Base-by-base conservation (phyloP, 495 filamentous ascomycete genomes). In the Geopyxis carbonaria region DNA sequence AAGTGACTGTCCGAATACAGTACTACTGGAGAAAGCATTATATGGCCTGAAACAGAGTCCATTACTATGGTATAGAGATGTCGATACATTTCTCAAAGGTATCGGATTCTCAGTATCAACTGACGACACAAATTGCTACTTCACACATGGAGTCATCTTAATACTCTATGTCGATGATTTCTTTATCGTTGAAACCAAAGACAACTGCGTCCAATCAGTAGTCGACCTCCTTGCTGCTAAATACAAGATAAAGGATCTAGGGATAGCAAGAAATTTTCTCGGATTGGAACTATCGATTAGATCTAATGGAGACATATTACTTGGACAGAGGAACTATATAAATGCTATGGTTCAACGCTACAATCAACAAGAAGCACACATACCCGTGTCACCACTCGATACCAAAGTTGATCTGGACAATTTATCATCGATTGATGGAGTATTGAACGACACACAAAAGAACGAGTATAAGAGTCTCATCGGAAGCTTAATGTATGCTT, bases 91-190 rank as follows among this genome's bases (percentile, higher is more conserved):
- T 11, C 42, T 45, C 4, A 4, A n/a, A 18, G 31, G 25, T 1
- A 5, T 43, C 0, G 40, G 43, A 5, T 42, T 38, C 15, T 8
- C 11, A 27, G 13, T 21, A 13, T 45, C 30, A 15, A 31, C 5
- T 3, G 22, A 31, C 1, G 37, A 34, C 1, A 23, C 14, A 5
- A 38, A 32, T 24, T 27, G 38, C 0, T 47, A 47, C 31, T 10
- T 38, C 9, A 28, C 8, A 11, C 2, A 21, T 0, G 11, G 16
- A 6, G 19, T 43, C 3, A 10, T 38, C 1, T 3, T 47, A 1
- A n/a, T 43, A 1, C 27, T 47, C 5, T 44, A 43, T 25, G 40
- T 44, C 0, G 45, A 43, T 32, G 31, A 47, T 38, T 7, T 46
- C 5, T 34, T 47, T n/a, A 9, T 47, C 21, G 19, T 24, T 2